Evolutionary conservation across 2,329 filamentous ascomycete genomes (phyloP), one percentile per base, ranked within the genome.

Genomic region (Calonectria multiphialidica): DNA sequence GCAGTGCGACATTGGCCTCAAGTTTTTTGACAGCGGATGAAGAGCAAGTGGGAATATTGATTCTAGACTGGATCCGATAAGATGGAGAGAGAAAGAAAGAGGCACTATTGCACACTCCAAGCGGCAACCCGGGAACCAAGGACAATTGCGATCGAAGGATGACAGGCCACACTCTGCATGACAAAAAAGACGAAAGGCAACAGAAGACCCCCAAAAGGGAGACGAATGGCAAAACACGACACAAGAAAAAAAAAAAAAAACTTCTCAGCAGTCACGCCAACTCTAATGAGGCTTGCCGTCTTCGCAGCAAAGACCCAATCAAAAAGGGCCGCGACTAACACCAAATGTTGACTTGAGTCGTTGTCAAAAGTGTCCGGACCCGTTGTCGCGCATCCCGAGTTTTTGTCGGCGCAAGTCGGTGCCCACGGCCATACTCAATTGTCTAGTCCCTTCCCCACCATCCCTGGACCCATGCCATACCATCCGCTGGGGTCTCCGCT

Each of bases 381-480:
- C 55, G 69, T 72, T 72, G 66, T 74, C 74, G 71, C 66, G 69
- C 71, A 70, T 79, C 74, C 74, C 78, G 78, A 79, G 76, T 75
- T 77, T 79, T 79, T 78, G 78, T 78, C 77, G 77, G 76, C 70
- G 72, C 77, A 66, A 68, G 72, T 77, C 67, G 71, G 75, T 40
- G 69, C 74, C 44, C 68, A 44, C 47, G 53, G 37, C 40, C 25
- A 33, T 28, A 6, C 62, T 65, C 25, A 35, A 35, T 35, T 45
- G 30, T 50, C 66, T 61, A n/a, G 53, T 40, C 66, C 33, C 44
- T 59, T 45, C 53, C 65, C 65, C 50, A 44, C 33, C 49, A 67
- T 61, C 53, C 65, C 65, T 59, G 50, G 30, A 50, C 28, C 64
- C 33, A 57, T 57, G 30, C 44, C 65, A 42, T 45, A 33, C 57